Percentiles rank a stretch among this genome's conserved stretches.
These are phyloP conservation scores for Phaeosphaeria sp. DNA, from an alignment of 2,329 filamentous ascomycete species.

Conservation along the genomic window DNA sequence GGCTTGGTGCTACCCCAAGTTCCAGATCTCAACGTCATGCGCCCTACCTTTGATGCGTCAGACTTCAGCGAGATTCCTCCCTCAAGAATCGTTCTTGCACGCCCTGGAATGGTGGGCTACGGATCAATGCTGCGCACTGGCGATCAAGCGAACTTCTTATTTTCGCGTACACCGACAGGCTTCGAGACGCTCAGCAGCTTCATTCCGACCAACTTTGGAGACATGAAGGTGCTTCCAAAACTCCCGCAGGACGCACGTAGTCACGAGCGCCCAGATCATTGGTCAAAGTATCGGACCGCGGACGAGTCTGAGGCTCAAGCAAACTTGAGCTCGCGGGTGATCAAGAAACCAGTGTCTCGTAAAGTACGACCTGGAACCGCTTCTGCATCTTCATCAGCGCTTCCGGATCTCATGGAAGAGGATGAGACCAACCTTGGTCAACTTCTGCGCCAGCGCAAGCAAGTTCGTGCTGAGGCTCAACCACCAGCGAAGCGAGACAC, in stretches of 20 bases:
- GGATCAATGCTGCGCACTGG: constrained; percentile 18
- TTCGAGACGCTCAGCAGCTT: constrained; percentile 3
- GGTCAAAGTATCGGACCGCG: constrained; percentile 21
- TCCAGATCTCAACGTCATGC: not conserved
- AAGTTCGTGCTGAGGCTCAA: constrained; percentile 1
- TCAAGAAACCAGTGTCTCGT: not conserved
- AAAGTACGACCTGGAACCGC: not conserved
- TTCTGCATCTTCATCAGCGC: not conserved
- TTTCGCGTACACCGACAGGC: not conserved
- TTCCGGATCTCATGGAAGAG: not conserved
- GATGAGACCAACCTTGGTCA: not conserved
- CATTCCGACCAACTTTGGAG: constrained; percentile 21
- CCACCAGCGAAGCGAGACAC: constrained; percentile 7
- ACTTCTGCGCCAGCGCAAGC: constrained; percentile 3
- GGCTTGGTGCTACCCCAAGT: constrained; percentile 1
- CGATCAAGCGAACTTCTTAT: constrained; percentile 17
- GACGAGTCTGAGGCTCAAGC: constrained; percentile 11
- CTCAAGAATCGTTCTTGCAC: constrained; percentile 18
- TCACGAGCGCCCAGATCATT: constrained; percentile 15
- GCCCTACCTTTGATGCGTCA: constrained; percentile 13
- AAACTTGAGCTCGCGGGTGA: constrained; percentile 4
- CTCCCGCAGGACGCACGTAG: not conserved
- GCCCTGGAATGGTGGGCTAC: constrained; percentile 15
- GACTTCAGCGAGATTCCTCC: constrained; percentile 23
- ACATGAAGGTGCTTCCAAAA: constrained; percentile 20